Conservation (phyloP, 108 stramenopile genomes). For the Mediolabrus comicus region DNA sequence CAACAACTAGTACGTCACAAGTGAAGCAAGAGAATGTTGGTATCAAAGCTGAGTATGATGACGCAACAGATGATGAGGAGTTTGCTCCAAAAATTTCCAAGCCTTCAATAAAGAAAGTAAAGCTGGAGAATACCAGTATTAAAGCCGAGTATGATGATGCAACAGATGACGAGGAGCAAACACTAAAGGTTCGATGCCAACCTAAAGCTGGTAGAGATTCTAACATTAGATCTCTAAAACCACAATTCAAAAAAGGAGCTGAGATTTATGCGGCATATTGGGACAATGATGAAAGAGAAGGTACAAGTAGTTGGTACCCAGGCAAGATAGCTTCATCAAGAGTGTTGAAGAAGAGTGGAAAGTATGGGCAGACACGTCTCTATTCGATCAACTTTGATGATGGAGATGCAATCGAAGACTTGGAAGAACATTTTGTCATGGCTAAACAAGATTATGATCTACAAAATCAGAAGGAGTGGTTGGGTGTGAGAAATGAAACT, state of each 20-base stretch:
- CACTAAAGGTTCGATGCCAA: too few relatives aligned
- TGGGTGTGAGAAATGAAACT: not conserved
- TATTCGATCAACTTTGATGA: constrained; percentile 2
- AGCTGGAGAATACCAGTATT: too few relatives aligned
- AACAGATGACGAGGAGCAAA: too few relatives aligned
- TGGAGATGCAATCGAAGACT: constrained; percentile 4
- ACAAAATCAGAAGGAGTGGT: not conserved
- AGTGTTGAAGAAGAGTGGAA: not conserved
- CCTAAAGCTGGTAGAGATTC: too few relatives aligned
- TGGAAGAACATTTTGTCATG: constrained; percentile 7
- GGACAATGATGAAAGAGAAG: not conserved
- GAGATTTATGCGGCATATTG: constrained; percentile 14
- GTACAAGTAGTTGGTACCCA: constrained; percentile 5
- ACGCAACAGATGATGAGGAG: too few relatives aligned
- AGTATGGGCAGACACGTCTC: not conserved
- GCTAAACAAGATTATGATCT: constrained; percentile 1
- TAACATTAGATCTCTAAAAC: too few relatives aligned
- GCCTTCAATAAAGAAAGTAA: too few relatives aligned
- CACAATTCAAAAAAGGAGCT: not conserved
- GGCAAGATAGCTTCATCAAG: constrained; percentile 1
- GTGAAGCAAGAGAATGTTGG: too few relatives aligned
- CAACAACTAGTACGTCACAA: too few relatives aligned
- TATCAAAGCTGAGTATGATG: too few relatives aligned
- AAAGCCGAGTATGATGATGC: too few relatives aligned
- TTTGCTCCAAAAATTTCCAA: too few relatives aligned